Percentiles rank a stretch among this genome's conserved stretches.
These are phyloP conservation scores for Raddia distichophylla DNA, from an alignment of 176 grass and related monocot genomes.

Conservation along the genomic window DNA sequence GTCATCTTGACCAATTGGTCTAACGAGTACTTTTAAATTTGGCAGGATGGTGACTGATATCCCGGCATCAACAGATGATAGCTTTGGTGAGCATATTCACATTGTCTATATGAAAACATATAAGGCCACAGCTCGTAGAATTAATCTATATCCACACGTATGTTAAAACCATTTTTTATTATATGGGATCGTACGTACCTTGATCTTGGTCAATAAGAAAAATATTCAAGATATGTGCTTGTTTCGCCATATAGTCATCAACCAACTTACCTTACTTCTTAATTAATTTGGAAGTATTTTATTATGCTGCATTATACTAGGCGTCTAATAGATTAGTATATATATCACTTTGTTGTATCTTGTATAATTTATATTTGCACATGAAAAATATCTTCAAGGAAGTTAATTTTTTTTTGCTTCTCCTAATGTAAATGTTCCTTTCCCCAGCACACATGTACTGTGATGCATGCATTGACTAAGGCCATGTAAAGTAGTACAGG, in stretches of 20 bases:
- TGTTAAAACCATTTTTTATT: background rate
- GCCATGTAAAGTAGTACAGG: too few relatives aligned
- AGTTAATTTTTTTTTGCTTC: too few relatives aligned
- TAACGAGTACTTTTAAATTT: conserved; percentile 28
- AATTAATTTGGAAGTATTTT: background rate
- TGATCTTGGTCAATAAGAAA: background rate
- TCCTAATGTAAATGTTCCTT: too few relatives aligned
- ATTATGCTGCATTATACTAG: background rate
- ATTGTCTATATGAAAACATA: background rate
- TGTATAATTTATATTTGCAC: background rate
- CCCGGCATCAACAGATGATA: conserved; percentile 75
- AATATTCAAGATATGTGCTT: background rate
- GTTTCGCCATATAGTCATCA: background rate
- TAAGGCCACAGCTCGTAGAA: background rate
- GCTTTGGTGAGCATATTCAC: conserved; percentile 67
- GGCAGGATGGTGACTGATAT: conserved; percentile 91
- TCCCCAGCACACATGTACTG: too few relatives aligned
- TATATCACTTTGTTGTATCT: background rate
- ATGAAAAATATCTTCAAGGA: too few relatives aligned
- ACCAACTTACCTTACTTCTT: background rate
- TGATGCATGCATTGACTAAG: too few relatives aligned
- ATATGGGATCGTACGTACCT: background rate
- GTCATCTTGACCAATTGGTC: background rate
- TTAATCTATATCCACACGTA: background rate
- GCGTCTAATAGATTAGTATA: background rate